These are phyloP conservation scores for Barbarea vulgaris DNA, from an alignment of 345 rosid genomes.

Conservation along the genomic window DNA sequence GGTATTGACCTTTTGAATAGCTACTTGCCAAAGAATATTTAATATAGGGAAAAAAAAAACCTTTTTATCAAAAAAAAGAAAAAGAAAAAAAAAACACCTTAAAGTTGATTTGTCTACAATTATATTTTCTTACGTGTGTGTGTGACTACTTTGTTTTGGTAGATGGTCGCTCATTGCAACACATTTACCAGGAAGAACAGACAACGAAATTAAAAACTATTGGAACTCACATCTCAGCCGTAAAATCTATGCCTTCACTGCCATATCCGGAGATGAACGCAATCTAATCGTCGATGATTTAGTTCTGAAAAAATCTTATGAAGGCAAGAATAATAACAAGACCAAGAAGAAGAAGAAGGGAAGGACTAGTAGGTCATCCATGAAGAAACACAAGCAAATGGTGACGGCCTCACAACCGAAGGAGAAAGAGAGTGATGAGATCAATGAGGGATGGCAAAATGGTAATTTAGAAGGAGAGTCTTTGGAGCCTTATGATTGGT, in stretches of 20 bases:
- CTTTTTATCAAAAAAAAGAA: too few species aligned
- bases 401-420: conserved; percentile 33
- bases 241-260: conserved; percentile 52
- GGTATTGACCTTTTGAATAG: neutral
- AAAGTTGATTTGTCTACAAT: neutral
- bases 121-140: conserved; percentile 8
- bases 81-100: neutral
- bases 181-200: conserved; percentile 81
- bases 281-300: neutral
- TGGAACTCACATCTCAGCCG: conserved; percentile 89
- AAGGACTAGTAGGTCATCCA: conserved; percentile 47
- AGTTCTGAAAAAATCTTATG: neutral
- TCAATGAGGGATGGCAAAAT: neutral
- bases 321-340: conserved; percentile 25
- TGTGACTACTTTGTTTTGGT: conserved; percentile 4
- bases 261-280: neutral
- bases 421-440: conserved; percentile 22
- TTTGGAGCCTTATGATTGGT: conserved; percentile 70
- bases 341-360: conserved; percentile 38
- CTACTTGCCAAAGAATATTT: neutral
- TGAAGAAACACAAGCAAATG: conserved; percentile 48
- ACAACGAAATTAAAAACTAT: conserved; percentile 87
- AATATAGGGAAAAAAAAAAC: neutral
- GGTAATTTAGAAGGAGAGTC: conserved; percentile 34
- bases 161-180: conserved; percentile 88